Evolutionary conservation across 1,284 basidiomycete genomes (phyloP).

Genomic region (Vanrija sp.): DNA sequence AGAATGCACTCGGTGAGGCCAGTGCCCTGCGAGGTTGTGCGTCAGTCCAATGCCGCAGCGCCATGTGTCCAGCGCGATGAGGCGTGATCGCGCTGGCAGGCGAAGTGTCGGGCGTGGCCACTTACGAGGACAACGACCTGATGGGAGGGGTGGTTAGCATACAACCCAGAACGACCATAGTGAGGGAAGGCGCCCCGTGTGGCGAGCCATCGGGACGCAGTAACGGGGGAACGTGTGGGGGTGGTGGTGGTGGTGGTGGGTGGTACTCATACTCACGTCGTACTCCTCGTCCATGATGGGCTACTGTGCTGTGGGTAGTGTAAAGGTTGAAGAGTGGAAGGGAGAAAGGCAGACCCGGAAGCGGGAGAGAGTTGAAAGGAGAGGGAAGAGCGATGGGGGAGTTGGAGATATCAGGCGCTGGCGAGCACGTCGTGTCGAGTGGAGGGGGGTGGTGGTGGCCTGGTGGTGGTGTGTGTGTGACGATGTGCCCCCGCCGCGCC

Average conservation of each 20-base stretch:
- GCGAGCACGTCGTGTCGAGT: too few species aligned
- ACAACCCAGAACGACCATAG: neutral
- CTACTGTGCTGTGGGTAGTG: slow-evolving; percentile 6
- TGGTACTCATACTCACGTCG: slow-evolving; percentile 47
- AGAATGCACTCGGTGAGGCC: slow-evolving; percentile 98
- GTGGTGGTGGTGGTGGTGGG: neutral
- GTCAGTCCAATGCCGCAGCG: neutral
- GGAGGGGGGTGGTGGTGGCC: too few species aligned
- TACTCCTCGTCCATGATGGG: slow-evolving; percentile 50
- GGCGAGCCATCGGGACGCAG: neutral
- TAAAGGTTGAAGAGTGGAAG: slow-evolving; percentile 18
- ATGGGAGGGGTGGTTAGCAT: slow-evolving; percentile 7
- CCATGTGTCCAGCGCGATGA: slow-evolving; percentile 23
- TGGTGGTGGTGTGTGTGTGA: too few species aligned
- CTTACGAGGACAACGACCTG: slow-evolving; percentile 77
- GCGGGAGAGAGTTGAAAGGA: neutral
- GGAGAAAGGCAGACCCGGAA: slow-evolving; percentile 8
- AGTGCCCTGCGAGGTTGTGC: slow-evolving; percentile 58
- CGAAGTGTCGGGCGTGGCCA: neutral
- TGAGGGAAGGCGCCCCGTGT: neutral
- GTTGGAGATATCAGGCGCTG: neutral
- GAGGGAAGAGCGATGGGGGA: neutral
- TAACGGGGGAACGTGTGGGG: neutral
- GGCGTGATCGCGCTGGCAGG: neutral
- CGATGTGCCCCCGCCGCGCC: neutral